A percentile compares a stretch with the other conserved stretches of the same genome.
These are phyloP conservation scores for Alternaria dauci DNA, from an alignment of 2,329 filamentous ascomycete species.

Conservation along the genomic window DNA sequence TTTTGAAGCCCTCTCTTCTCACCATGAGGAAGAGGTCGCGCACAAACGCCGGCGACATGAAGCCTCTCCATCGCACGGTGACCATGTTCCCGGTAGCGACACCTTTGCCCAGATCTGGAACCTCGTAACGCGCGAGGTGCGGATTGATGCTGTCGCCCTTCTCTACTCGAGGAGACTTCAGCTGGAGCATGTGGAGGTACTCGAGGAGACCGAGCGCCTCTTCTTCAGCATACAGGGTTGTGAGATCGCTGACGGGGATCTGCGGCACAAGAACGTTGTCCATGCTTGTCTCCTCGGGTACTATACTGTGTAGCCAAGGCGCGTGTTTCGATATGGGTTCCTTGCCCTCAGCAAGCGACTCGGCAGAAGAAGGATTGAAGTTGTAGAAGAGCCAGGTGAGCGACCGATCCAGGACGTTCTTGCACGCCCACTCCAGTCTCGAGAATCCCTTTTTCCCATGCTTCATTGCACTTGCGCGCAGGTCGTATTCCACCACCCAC, in stretches of 20 bases:
- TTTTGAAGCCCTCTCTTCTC: slow-evolving; percentile 30
- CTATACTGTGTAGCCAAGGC: slow-evolving; percentile 41
- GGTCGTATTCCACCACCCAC: slow-evolving; percentile 81
- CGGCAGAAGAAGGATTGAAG: slow-evolving; percentile 44
- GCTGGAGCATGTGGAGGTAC: slow-evolving; percentile 74
- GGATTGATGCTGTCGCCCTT: slow-evolving; percentile 69
- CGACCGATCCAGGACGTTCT: slow-evolving; percentile 74
- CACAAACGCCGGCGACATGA: slow-evolving; percentile 51
- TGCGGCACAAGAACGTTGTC: slow-evolving; percentile 39
- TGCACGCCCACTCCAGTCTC: slow-evolving; percentile 77
- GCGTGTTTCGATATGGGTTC: slow-evolving; percentile 42
- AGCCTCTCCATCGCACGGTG: slow-evolving; percentile 54
- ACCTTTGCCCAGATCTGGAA: slow-evolving; percentile 57
- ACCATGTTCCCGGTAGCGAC: slow-evolving; percentile 38
- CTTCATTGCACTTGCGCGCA: slow-evolving; percentile 78
- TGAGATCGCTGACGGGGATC: slow-evolving; percentile 28
- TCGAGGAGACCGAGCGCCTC: slow-evolving; percentile 74
- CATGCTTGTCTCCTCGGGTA: slow-evolving; percentile 34
- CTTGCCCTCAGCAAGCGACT: slow-evolving; percentile 35
- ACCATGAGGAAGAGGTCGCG: slow-evolving; percentile 38
- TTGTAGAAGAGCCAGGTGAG: slow-evolving; percentile 83
- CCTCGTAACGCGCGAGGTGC: slow-evolving; percentile 72
- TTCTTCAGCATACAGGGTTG: slow-evolving; percentile 63
- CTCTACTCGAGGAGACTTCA: slow-evolving; percentile 70
- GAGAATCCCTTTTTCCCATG: slow-evolving; percentile 86